Base-by-base conservation (phyloP, 441 rosid species). In the Croton laevigatus region DNA sequence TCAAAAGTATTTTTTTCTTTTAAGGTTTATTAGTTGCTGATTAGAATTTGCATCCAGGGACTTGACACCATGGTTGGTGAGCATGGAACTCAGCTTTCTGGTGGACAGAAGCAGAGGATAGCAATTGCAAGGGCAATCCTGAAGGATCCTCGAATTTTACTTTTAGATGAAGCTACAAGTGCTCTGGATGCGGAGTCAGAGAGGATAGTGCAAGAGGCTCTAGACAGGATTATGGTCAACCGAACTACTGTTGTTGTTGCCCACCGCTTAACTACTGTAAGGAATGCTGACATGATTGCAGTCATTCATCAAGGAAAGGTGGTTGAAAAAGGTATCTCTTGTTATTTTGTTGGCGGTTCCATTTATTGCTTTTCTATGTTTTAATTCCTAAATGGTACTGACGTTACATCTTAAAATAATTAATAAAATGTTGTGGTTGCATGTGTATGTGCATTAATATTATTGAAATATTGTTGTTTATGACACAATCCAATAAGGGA, bases 71-170 rank as follows among this genome's bases (percentile, higher is more conserved):
- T 82, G 91, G 97, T 88, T 59, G 98, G 98, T 40, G 97, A 91
- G 75, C 96, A 88, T 74, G 98, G 98, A 68, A 85, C 85, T 71
- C 96, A 88, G 76, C 83, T 93, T n/a, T 93, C 98, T 1, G 91
- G 98, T 13, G 98, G 98, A n/a, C 97, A 91, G 72, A 93, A 93
- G 79, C 96, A 91, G 79, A 83, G 98, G 75, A 80, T 93, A 40
- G 98, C 97, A 8, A 87, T 93, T 44, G 94, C 98, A 1, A 87
- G 97, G 75, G 98, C 98, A 23, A 87, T 93, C 48, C 59, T 91
- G 23, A 93, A 91, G 78, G 80, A 91, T 61, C 98, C 94, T 0
- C 79, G 86, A 58, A 91, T 91, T 75, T 78, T 91, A 71, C 96
- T 93, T 61, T 62, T 93, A 12, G 97, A 91, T 65, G 98, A 93